phyloP scores from a whole-genome alignment of 2,329 filamentous ascomycete genomes.

The Penicillium sp. region DNA sequence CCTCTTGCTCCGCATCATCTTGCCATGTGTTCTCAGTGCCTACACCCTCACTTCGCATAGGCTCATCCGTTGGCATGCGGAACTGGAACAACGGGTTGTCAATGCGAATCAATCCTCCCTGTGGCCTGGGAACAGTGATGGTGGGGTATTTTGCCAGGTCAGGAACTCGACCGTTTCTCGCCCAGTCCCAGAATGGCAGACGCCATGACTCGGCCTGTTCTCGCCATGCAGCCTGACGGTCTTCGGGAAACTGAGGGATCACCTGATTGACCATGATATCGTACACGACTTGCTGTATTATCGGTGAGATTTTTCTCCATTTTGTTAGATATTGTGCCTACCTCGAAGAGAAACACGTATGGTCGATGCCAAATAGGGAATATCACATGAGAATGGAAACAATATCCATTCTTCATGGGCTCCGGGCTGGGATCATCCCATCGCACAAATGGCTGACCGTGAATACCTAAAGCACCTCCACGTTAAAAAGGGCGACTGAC shows the following conservation, averaged over 20 bases:
- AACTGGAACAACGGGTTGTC: constrained; percentile 50
- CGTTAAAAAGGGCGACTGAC: not conserved
- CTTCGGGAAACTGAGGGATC: constrained; percentile 43
- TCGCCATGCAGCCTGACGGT: constrained; percentile 50
- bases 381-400: constrained; percentile 71
- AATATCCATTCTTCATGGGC: constrained; percentile 62
- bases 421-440: constrained; percentile 15
- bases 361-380: constrained; percentile 85
- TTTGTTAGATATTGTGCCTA: not conserved
- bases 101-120: constrained; percentile 38
- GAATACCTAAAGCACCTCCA: not conserved
- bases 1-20: constrained; percentile 7
- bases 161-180: constrained; percentile 22
- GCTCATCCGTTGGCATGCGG: constrained; percentile 31
- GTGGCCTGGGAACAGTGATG: constrained; percentile 40
- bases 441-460: constrained; percentile 12
- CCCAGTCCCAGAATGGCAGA: constrained; percentile 56
- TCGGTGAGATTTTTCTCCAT: not conserved
- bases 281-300: constrained; percentile 41
- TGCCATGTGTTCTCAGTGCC: constrained; percentile 12
- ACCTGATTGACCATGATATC: constrained; percentile 36
- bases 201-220: constrained; percentile 44
- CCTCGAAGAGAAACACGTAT: constrained; percentile 67
- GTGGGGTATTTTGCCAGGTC: constrained; percentile 30
- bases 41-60: constrained; percentile 12